A percentile compares a stretch with the other conserved stretches of the same genome.
phyloP scores from a whole-genome alignment of 2,329 filamentous ascomycete genomes.

The Fusarium algeriense region DNA sequence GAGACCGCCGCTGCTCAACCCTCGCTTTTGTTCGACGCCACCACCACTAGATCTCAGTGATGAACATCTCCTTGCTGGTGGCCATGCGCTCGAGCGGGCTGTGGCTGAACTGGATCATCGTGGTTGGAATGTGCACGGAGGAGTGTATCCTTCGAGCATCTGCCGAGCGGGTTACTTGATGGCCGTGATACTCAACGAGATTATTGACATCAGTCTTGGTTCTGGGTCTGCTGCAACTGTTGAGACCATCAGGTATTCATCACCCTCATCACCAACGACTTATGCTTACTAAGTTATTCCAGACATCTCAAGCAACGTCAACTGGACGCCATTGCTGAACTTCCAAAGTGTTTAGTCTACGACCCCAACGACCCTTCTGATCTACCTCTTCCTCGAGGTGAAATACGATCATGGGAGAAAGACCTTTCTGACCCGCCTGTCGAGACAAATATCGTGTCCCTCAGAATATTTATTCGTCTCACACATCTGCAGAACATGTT shows the following conservation, averaged over 20 bases:
- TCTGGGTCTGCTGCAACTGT: neutral
- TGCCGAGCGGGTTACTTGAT: neutral
- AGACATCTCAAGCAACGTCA: slow-evolving; percentile 2
- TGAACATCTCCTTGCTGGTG: slow-evolving; percentile 2
- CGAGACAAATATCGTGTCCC: neutral
- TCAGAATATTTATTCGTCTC: slow-evolving; percentile 6
- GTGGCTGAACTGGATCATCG: neutral
- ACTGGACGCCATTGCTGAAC: neutral
- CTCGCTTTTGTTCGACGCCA: neutral
- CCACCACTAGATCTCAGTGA: slow-evolving; percentile 6
- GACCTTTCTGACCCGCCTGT: slow-evolving; percentile 3
- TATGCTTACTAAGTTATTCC: accelerated
- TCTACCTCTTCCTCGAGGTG: neutral
- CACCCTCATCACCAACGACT: accelerated
- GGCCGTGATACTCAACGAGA: neutral
- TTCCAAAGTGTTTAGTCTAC: neutral
- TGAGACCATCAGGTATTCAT: neutral
- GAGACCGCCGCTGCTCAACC: neutral
- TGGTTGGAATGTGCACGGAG: neutral
- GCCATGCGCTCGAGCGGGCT: neutral
- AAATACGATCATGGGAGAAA: accelerated
- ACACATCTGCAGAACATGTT: slow-evolving; percentile 22
- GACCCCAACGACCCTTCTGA: neutral
- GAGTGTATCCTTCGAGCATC: neutral
- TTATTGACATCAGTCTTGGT: neutral